Evolutionary conservation across 768 basidiomycete species (phyloP), one percentile per base, ranked within the genome.

Genomic region (Mycena vitilis): DNA sequence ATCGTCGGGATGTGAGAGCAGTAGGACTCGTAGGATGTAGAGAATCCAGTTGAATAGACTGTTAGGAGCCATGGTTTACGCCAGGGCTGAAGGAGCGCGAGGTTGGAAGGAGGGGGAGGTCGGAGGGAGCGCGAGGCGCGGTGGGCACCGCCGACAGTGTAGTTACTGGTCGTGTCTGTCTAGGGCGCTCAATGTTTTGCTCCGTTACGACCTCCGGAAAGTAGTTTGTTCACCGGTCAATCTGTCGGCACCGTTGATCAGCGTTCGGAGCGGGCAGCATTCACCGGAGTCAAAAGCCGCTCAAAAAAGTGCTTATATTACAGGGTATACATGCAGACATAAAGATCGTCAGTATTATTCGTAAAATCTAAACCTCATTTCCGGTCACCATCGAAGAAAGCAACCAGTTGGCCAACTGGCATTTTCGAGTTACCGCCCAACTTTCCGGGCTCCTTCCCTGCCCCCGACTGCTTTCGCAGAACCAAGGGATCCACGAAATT

Each of bases 401-500:
- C 93, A 16, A 94, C 92, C 49, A 95, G 78, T 74, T 95, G 87
- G 12, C 89, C 91, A 48, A 95, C 85, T 0, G 91, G 88, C 16
- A 92, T 86, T 81, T 94, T 94, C 60, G 83, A 88, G 75, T 75
- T 71, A 63, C 87, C 78, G 61, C 80, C 81, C 20, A 87, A 81
- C 71, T 82, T 82, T 5, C 81, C 86, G 45, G 82, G 80, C 68
- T 83, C 84, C 49, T 75, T 81, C 49, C 71, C 74, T 11, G 76
- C 75, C 73, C 82, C 85, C 78, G 86, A 85, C 79, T 93, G 91
- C 72, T 84, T 88, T 74, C 94, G 85, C 75, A 91, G 73, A 49
- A 91, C 78, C 53, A 95, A 80, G 52, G 94, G 94, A 75, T 95
- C 94, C 22, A 95, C 88, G 75, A 95, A 95, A 77, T 84, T 88